Conservation (phyloP, 768 basidiomycete genomes). For the Butyriboletus loyo region DNA sequence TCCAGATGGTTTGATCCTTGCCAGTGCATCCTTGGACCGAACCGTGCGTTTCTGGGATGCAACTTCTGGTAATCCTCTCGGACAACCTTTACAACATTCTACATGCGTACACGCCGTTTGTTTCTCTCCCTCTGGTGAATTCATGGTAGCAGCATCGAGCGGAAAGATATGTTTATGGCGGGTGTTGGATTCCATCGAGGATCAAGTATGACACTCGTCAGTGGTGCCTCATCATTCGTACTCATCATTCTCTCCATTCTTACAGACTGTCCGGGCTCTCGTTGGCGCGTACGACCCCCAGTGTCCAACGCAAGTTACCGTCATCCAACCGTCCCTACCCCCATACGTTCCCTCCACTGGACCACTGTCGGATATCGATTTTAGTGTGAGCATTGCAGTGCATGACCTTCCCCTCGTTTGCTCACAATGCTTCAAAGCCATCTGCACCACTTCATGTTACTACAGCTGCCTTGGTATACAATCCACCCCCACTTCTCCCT, state of each 20-base stretch:
- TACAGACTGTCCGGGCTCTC: background rate
- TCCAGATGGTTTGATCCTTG: too few relatives aligned
- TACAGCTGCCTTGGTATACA: background rate
- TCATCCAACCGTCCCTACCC: background rate
- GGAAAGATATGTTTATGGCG: conserved; percentile 2
- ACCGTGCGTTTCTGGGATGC: conserved; percentile 12
- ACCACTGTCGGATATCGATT: too few relatives aligned
- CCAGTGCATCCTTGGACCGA: background rate
- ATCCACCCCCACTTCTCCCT: too few relatives aligned
- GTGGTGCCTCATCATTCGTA: background rate
- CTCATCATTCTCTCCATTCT: background rate
- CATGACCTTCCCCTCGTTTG: background rate
- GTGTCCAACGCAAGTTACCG: background rate
- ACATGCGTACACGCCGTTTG: background rate
- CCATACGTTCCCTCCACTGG: too few relatives aligned
- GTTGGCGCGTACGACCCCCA: background rate
- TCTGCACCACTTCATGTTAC: background rate
- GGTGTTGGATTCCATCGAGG: background rate
- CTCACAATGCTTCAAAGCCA: background rate
- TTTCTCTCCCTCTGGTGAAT: too few relatives aligned
- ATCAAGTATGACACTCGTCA: background rate
- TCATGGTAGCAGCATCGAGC: background rate
- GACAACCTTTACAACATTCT: background rate
- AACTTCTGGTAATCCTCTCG: background rate
- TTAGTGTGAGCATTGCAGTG: background rate